Evolutionary conservation across 1,139 yeast genomes (phyloP), one percentile per base, ranked within the genome.

Genomic region (Lodderomyces metapsilosis): DNA sequence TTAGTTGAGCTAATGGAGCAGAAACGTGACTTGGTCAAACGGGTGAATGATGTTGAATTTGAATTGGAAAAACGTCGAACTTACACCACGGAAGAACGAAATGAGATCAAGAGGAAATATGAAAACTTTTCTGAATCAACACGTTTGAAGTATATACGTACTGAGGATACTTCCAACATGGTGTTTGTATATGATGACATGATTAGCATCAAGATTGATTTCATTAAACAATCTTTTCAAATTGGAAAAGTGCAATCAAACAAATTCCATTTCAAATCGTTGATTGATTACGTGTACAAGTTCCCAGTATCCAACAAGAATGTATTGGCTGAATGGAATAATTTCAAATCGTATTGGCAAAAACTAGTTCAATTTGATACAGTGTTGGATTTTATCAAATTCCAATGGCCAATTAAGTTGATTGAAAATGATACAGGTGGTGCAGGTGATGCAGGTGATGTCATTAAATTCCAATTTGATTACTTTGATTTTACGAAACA

Each of bases 321-420:
- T 27, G 43, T 46, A 12, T 53, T 61, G 34, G 41, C 41, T 28
- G n/a, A 15, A 13, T 28, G 32, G 32, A 7, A 6, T 8, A 39
- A 40, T 8, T 56, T 66, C 42, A 44, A 44, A 13, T 42, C 39
- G 2, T 36, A 46, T 16, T 68, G 70, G 63, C 37, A 39, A 2
- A 42, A 41, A 16, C 49, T 64, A 15, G 49, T 48, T 24, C 39
- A 43, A 15, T 40, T 69, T 4, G 74, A 68, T 47, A 20, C 40
- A 4, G 67, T 61, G 25, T 46, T 68, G 4, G 59, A 56, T 52
- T 56, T 53, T 35, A 47, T 66, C 4, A 57, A 66, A 3, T 47
- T 64, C 24, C 61, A 57, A 39, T 63, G 49, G 43, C 74, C 73
- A 1, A 43, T 61, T 4, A 35, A 45, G 5, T 37, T 53, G 23